These are phyloP conservation scores for Boletus calvinii DNA, from an alignment of 1,284 basidiomycete species.

Conservation along the genomic window DNA sequence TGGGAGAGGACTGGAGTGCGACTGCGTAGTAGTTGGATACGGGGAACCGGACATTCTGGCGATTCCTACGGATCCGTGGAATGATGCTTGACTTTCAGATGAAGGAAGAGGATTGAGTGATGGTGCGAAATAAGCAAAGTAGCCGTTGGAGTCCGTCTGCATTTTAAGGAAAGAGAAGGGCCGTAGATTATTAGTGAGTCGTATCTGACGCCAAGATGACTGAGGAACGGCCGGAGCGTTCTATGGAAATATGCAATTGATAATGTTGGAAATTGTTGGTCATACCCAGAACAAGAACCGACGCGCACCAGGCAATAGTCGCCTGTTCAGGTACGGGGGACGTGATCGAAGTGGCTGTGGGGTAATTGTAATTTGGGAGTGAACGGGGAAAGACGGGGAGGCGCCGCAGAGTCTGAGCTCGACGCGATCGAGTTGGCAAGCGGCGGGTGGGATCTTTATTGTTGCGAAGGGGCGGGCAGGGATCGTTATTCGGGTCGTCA, in stretches of 20 bases:
- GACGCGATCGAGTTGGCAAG: constrained; percentile 11
- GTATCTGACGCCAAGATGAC: constrained; percentile 27
- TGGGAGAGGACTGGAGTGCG: constrained; percentile 18
- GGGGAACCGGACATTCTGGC: constrained; percentile 28
- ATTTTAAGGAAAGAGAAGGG: constrained; percentile 31
- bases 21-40: constrained; percentile 22
- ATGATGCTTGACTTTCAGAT: constrained; percentile 3
- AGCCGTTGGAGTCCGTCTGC: constrained; percentile 22
- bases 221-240: constrained; percentile 31
- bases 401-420: constrained; percentile 12
- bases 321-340: constrained; percentile 33
- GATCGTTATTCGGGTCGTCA: constrained; percentile 28
- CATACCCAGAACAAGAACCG: constrained; percentile 34
- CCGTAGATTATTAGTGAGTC: constrained; percentile 20
- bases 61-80: constrained; percentile 11
- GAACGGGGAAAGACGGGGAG: constrained; percentile 23
- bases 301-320: constrained; percentile 33
- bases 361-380: constrained; percentile 28
- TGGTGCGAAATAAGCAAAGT: constrained; percentile 27
- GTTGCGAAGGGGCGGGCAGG: background rate
- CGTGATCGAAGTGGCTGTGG: constrained; percentile 36
- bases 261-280: constrained; percentile 35
- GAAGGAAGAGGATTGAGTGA: constrained; percentile 16
- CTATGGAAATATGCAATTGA: constrained; percentile 38
- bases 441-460: background rate